Conservation (phyloP, 345 rosid genomes). For the Salix purpurea region DNA sequence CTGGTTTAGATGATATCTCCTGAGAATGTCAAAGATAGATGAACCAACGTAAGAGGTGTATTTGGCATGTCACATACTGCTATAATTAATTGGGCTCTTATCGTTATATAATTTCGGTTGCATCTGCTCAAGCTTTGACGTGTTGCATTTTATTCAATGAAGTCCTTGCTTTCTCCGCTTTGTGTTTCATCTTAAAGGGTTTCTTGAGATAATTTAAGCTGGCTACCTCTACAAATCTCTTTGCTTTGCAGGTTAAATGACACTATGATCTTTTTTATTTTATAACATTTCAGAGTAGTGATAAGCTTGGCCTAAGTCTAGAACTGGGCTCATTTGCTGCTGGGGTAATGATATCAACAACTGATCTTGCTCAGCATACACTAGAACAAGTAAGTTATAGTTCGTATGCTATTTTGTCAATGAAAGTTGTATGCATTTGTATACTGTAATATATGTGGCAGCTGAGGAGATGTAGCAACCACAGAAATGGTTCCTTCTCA, state of each 20-base stretch:
- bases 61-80: background rate
- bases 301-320: slow-evolving; percentile 93
- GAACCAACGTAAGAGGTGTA: background rate
- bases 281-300: slow-evolving; percentile 76
- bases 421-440: background rate
- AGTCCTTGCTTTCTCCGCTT: background rate
- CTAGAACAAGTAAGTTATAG: slow-evolving; percentile 68
- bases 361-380: slow-evolving; percentile 93
- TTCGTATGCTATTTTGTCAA: background rate
- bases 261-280: background rate
- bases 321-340: slow-evolving; percentile 99
- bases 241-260: background rate
- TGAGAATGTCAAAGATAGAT: background rate
- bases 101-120: background rate
- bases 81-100: background rate
- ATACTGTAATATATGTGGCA: background rate
- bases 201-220: slow-evolving; percentile 4
- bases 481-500: background rate
- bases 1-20: background rate
- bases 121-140: background rate
- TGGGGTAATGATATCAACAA: slow-evolving; percentile 97
- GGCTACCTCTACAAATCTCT: background rate
- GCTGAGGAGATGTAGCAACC: background rate
- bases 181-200: background rate
- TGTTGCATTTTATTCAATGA: background rate